phyloP scores from a whole-genome alignment of 2,329 filamentous ascomycete species.

The Cladosporium velox region DNA sequence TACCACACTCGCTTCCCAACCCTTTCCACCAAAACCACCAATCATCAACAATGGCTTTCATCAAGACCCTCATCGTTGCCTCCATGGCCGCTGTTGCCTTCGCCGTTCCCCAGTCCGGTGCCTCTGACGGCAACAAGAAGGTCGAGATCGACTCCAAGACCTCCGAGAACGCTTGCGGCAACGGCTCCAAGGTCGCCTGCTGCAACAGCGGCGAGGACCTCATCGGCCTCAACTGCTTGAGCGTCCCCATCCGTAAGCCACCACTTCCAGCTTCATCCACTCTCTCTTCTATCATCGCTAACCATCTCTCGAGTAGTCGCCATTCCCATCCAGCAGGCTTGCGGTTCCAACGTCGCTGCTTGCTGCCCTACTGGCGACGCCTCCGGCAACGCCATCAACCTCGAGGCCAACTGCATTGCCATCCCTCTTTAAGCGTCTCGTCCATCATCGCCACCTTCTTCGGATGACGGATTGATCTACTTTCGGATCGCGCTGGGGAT shows the following conservation, averaged over 20 bases:
- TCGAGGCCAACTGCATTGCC: conserved; percentile 18
- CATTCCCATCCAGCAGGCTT: conserved; percentile 19
- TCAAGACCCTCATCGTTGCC: conserved; percentile 18
- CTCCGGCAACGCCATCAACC: conserved; percentile 17
- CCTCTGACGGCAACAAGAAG: conserved; percentile 3
- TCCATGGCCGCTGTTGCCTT: conserved; percentile 16
- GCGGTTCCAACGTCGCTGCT: conserved; percentile 20
- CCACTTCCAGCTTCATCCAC: not conserved
- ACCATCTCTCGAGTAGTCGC: conserved; percentile 9
- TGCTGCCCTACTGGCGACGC: conserved; percentile 16
- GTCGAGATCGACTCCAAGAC: not conserved
- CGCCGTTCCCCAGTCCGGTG: conserved; percentile 13
- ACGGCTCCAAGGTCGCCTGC: conserved; percentile 12
- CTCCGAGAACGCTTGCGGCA: not conserved
- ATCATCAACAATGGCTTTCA: conserved; percentile 16
- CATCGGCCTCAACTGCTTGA: conserved; percentile 12
- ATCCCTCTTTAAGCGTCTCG: conserved; percentile 19
- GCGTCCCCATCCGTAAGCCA: conserved; percentile 6
- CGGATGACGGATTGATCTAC: not conserved
- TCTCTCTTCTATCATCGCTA: not conserved
- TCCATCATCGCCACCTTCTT: not conserved
- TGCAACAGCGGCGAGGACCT: conserved; percentile 17
- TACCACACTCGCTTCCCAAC: conserved; percentile 17
- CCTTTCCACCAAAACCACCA: conserved; percentile 11
- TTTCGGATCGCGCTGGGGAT: not conserved